These are phyloP conservation scores for Phyllosticta paracitricarpa DNA, from an alignment of 2,329 filamentous ascomycete genomes.

Conservation along the genomic window DNA sequence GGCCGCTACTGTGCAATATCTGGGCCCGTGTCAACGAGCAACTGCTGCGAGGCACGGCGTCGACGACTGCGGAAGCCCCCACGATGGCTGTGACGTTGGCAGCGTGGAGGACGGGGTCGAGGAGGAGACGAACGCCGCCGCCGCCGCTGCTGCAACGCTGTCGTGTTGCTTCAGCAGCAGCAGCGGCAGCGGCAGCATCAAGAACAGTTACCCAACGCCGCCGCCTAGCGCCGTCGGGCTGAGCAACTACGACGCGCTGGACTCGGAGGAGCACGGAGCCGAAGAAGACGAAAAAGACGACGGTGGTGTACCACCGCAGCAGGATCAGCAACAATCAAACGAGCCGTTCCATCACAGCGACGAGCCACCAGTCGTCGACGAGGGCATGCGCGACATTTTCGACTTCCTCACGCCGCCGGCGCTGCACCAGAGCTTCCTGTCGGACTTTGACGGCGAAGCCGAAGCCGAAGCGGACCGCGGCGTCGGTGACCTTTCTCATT, in stretches of 20 bases:
- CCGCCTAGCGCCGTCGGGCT: slow-evolving; percentile 30
- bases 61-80: not conserved
- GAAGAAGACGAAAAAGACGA: slow-evolving; percentile 11
- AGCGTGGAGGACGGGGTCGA: too few species aligned
- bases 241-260: slow-evolving; percentile 35
- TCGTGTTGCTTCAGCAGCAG: slow-evolving; percentile 13
- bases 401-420: not conserved
- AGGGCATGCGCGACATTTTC: not conserved
- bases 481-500: too few species aligned
- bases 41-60: not conserved
- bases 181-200: too few species aligned
- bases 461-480: not conserved
- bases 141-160: not conserved
- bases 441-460: not conserved
- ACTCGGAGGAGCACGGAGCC: slow-evolving; percentile 20
- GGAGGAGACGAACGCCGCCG: not conserved
- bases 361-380: slow-evolving; percentile 3
- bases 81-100: not conserved
- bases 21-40: not conserved
- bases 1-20: not conserved
- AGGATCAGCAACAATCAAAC: slow-evolving; percentile 49
- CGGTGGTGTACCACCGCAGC: slow-evolving; percentile 24
- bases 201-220: slow-evolving; percentile 21
- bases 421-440: not conserved
- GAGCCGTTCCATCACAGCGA: slow-evolving; percentile 32